These are phyloP conservation scores for Chlorophyllum brunneum DNA, from an alignment of 768 basidiomycete species.

Conservation along the genomic window DNA sequence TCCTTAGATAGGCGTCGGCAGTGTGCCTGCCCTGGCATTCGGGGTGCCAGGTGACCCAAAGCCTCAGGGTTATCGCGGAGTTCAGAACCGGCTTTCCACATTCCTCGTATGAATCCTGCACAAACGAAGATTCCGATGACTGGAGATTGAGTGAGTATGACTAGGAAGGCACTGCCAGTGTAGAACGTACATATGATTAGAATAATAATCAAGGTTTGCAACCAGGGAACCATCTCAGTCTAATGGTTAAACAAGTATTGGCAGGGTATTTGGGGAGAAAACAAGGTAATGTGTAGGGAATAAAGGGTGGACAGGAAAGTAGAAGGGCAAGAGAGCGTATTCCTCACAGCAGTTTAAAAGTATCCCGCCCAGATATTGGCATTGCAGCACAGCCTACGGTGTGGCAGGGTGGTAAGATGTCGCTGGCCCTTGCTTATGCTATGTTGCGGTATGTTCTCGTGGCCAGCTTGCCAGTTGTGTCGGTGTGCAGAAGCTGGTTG, in stretches of 20 bases:
- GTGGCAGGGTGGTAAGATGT: too few relatives aligned
- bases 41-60: too few relatives aligned
- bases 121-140: too few relatives aligned
- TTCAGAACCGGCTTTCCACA: too few relatives aligned
- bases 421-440: too few relatives aligned
- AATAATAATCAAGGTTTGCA: background rate
- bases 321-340: too few relatives aligned
- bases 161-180: too few relatives aligned
- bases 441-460: background rate
- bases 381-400: background rate
- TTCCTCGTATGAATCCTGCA: too few relatives aligned
- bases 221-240: conserved; percentile 1
- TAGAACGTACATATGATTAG: conserved; percentile 1
- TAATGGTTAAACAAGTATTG: background rate
- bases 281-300: background rate
- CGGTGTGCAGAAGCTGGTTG: too few relatives aligned
- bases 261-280: background rate
- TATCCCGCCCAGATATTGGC: background rate
- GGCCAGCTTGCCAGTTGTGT: background rate
- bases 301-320: background rate
- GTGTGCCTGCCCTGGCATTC: too few relatives aligned
- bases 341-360: background rate
- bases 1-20: too few relatives aligned
- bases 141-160: background rate
- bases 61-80: too few relatives aligned